Evolutionary conservation across 176 grass and related monocot genomes (phyloP).

Genomic region (Stipa capillata): DNA sequence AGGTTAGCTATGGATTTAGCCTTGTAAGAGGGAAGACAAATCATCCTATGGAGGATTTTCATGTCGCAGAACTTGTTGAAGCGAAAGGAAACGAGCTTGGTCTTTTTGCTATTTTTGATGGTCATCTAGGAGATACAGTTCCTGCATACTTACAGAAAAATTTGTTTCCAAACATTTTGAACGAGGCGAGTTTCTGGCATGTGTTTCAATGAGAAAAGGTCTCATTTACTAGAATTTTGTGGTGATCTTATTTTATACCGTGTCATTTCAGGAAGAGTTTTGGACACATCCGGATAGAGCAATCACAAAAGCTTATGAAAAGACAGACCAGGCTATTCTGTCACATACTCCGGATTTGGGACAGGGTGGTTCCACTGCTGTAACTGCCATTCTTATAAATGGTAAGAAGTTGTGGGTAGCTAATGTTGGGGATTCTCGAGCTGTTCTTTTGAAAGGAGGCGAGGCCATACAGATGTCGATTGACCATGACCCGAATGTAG

Average conservation of each 20-base stretch:
- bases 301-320: constrained; percentile 76
- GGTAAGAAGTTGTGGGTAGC: constrained; percentile 71
- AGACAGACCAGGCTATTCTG: constrained; percentile 76
- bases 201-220: background rate
- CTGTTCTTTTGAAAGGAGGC: constrained; percentile 76
- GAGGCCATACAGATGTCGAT: constrained; percentile 58
- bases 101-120: constrained; percentile 73
- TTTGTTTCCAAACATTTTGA: constrained; percentile 66
- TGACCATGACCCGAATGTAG: constrained; percentile 82
- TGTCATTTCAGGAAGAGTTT: constrained; percentile 73
- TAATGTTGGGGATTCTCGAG: constrained; percentile 85
- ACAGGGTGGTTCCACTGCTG: constrained; percentile 78
- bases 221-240: background rate
- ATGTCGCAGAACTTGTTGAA: constrained; percentile 43
- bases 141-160: constrained; percentile 61
- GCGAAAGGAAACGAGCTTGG: constrained; percentile 44
- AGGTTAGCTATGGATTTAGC: constrained; percentile 54
- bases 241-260: background rate
- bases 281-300: constrained; percentile 67
- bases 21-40: constrained; percentile 59
- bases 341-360: constrained; percentile 71
- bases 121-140: constrained; percentile 67
- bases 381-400: constrained; percentile 81
- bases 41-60: constrained; percentile 88
- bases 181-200: constrained; percentile 28